Base-by-base conservation (phyloP, 148 eudicot species). In the Linanthus parryae region DNA sequence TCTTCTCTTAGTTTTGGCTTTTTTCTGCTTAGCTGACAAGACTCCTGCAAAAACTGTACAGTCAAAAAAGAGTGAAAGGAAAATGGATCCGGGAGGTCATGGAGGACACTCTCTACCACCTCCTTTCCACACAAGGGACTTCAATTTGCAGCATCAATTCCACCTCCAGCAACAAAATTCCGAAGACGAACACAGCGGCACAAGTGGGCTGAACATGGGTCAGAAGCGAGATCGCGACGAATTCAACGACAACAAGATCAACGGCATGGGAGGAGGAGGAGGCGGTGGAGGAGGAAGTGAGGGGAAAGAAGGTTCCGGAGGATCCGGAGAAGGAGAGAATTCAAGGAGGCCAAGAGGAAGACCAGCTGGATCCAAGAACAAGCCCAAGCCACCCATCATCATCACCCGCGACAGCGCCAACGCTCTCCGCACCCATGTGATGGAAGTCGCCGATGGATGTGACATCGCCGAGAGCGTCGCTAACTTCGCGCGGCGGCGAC, bases 381-480 rank as follows among this genome's bases (percentile, higher is more conserved):
- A 87, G 61, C 91, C 87, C 15, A 83, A 87, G 48, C 95, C 90
- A 0, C 95, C 96, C 1, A 87, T 87, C 66, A 87, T 87, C 53
- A 87, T 87, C 53, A 80, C 91, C 0, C 59, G 91, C 0, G 96
- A 87, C 52, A 83, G 91, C 58, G 91, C 96, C 27, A 87, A 87
- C 66, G 96, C 96, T 0, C 84, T 87, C 8, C 73, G 96, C 0
- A 87, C 96, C 28, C 96, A 87, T 48, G 91, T 83, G 17, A 87
- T 87, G 91, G 96, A 87, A 59, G 63, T 87, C 2, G 73, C 91
- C 0, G 96, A 87, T 44, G 91, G 91, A 4, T 83, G 88, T 21
- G 96, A 87, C 45, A 58, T 87, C 37, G 74, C 82, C 68, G 96
- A 87, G 3, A 73, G 85, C 24, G 65, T 87, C 6, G 73, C 85